phyloP scores from a whole-genome alignment of 2,329 filamentous ascomycete genomes.

The Aplosporella prunicola region DNA sequence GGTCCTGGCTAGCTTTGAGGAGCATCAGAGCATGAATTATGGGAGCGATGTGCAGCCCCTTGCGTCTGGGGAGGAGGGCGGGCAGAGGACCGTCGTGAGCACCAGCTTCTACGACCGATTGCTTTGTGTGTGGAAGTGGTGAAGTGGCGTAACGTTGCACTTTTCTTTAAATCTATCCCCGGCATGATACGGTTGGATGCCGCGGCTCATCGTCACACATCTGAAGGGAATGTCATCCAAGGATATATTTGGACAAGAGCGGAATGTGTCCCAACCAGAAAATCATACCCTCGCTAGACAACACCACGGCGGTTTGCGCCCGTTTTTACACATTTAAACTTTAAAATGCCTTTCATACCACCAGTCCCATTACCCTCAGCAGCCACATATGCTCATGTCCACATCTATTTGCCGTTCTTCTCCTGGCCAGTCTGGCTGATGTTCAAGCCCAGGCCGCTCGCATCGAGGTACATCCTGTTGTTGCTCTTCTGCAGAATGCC shows the following conservation, averaged over 20 bases:
- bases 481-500: constrained; percentile 74
- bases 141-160: too few species aligned
- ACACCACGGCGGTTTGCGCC: too few species aligned
- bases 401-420: constrained; percentile 22
- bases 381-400: too few species aligned
- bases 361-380: not conserved
- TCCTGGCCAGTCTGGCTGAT: constrained; percentile 45
- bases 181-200: too few species aligned
- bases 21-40: constrained; percentile 94
- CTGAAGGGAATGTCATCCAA: too few species aligned
- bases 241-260: too few species aligned
- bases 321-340: too few species aligned
- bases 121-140: constrained; percentile 54
- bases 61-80: constrained; percentile 9
- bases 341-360: not conserved
- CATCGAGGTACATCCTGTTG: constrained; percentile 92
- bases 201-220: too few species aligned
- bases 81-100: constrained; percentile 45
- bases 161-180: too few species aligned
- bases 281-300: too few species aligned
- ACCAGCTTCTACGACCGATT: constrained; percentile 71
- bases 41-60: constrained; percentile 60
- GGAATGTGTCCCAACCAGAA: too few species aligned
- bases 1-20: constrained; percentile 63
- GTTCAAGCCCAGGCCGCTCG: constrained; percentile 83